Conservation (phyloP, 306 rosid species). For the Potentilla sterilis region DNA sequence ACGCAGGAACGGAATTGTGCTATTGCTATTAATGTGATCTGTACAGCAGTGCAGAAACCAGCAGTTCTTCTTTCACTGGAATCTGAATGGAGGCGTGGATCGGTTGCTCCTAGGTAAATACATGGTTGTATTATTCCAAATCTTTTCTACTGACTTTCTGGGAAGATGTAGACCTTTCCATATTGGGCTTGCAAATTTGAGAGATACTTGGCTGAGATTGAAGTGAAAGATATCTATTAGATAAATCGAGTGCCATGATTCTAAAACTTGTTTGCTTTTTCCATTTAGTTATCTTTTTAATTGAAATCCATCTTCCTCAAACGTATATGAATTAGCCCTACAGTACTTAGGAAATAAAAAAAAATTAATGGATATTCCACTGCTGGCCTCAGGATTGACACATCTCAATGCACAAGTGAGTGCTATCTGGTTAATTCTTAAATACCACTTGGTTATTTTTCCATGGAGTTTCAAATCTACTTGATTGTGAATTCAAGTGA, state of each 20-base stretch:
- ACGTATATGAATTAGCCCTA: slow-evolving; percentile 1
- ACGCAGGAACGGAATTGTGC: slow-evolving; percentile 63
- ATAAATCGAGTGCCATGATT: neutral
- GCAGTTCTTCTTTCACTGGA: slow-evolving; percentile 88
- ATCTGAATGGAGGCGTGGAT: slow-evolving; percentile 91
- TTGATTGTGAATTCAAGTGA: neutral
- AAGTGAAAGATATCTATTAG: neutral
- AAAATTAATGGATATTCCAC: neutral
- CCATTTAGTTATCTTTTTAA: neutral
- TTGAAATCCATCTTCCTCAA: neutral
- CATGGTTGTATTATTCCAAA: slow-evolving; percentile 5
- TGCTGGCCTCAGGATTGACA: neutral
- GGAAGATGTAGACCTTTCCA: neutral
- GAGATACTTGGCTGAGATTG: neutral
- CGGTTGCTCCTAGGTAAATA: slow-evolving; percentile 85
- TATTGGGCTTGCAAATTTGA: neutral
- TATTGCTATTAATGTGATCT: slow-evolving; percentile 72
- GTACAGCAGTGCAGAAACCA: slow-evolving; percentile 74
- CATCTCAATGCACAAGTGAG: neutral
- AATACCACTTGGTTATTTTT: neutral
- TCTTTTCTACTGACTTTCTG: slow-evolving; percentile 1
- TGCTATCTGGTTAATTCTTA: slow-evolving; percentile 12
- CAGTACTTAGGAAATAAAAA: neutral
- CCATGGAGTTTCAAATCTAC: neutral
- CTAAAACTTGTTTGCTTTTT: neutral